Evolutionary conservation across 2,329 filamentous ascomycete genomes (phyloP).

Genomic region (Fusarium phyllophilum): DNA sequence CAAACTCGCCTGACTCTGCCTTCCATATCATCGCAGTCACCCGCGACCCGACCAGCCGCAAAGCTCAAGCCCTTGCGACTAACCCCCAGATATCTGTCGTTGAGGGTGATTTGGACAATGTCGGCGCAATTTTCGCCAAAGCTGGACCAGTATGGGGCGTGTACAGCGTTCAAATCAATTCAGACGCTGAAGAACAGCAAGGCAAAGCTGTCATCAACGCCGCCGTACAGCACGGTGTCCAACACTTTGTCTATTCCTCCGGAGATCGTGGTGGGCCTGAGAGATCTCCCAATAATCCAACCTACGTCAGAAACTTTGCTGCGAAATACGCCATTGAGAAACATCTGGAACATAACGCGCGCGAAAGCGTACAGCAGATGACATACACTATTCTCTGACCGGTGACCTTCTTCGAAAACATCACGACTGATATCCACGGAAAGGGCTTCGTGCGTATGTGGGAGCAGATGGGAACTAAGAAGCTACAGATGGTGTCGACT

Average conservation of each 20-base stretch:
- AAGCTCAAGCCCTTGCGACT: neutral
- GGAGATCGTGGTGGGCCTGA: constrained; percentile 1
- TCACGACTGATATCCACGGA: constrained; percentile 45
- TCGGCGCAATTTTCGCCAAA: neutral
- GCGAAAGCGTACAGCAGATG: constrained; percentile 48
- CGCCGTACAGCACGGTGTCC: neutral
- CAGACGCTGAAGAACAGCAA: neutral
- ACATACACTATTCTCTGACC: constrained; percentile 68
- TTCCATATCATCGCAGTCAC: neutral
- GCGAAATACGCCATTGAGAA: constrained; percentile 63
- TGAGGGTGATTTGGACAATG: neutral
- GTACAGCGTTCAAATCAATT: neutral
- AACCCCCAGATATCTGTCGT: neutral
- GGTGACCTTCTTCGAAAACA: constrained; percentile 66
- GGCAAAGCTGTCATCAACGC: neutral
- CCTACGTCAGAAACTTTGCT: constrained; percentile 60
- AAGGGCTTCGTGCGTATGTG: constrained; percentile 46
- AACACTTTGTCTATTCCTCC: constrained; percentile 1
- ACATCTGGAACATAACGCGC: neutral
- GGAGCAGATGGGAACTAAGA: constrained; percentile 28
- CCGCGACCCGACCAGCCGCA: neutral
- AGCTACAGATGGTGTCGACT: constrained; percentile 51
- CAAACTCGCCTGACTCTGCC: neutral
- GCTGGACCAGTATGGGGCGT: neutral
- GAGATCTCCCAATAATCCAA: neutral